Evolutionary conservation across 805 yeast genomes (phyloP), one percentile per base, ranked within the genome.

Genomic region (Sungouiozyma intestinalis): DNA sequence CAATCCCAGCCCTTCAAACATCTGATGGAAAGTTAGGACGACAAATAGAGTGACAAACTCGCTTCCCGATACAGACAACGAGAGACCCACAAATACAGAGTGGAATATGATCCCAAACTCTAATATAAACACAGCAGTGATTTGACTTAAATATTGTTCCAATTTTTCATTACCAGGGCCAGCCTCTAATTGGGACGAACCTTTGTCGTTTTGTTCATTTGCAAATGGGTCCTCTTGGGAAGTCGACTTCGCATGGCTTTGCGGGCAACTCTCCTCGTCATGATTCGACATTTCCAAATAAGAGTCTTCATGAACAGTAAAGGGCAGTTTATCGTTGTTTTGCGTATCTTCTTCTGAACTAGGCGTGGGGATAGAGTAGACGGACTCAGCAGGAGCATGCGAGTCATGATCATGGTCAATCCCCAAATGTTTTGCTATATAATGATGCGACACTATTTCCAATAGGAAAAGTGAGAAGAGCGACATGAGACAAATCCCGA

Each of bases 51-150:
- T 73, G 45, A 67, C 73, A 56, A 84, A 85, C 57, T 81, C 90
- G 2, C 76, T 81, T 39, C 88, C 92, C 3, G 92, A 68, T 15
- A 82, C 82, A 1, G 92, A 84, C 37, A 85, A 67, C 0, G 92
- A 72, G 40, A 85, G 67, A 19, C 95, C 95, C 43, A 85, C 73
- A 53, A 85, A 83, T 2, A 85, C 74, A 3, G 94, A 85, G 62
- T 85, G 95, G 68, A 85, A 82, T 27, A 85, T 62, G 36, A 85
- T 71, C 54, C 95, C 95, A 49, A 81, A 81, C 58, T 85, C 95
- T 46, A 83, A 63, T 31, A 80, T 73, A 39, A 77, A 71, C 1
- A 76, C 72, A 11, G 73, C 50, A 8, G 79, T 54, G 14, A 81
- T 53, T 57, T 79, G 81, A 32, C 76, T 77, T 33, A 71, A 65